These are phyloP conservation scores for Litchi chinensis DNA, from an alignment of 345 rosid genomes.

Conservation along the genomic window DNA sequence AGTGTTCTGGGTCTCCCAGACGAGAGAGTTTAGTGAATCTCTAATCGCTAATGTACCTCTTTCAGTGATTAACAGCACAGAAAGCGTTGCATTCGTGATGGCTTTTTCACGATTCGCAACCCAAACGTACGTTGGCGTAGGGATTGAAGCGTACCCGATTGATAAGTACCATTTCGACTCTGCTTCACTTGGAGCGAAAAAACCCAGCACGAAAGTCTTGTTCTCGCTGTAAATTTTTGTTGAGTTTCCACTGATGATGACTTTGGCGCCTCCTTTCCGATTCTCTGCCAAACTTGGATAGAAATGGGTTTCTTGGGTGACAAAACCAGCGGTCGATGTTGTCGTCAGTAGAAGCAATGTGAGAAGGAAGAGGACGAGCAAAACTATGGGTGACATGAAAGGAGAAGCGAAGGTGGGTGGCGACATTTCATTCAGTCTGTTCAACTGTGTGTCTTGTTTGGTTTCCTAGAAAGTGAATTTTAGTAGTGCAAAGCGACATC, in stretches of 20 bases:
- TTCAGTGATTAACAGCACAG: constrained; percentile 31
- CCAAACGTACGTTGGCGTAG: constrained; percentile 53
- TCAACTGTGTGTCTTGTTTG: constrained; percentile 14
- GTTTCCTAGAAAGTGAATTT: constrained; percentile 5
- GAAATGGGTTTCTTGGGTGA: not conserved
- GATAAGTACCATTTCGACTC: constrained; percentile 50
- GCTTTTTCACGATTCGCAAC: constrained; percentile 57
- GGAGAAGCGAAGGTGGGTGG: constrained; percentile 11
- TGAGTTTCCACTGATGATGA: constrained; percentile 45
- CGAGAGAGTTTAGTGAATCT: constrained; percentile 30
- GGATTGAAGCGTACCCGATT: constrained; percentile 54
- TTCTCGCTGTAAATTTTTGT: constrained; percentile 45
- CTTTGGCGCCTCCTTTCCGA: constrained; percentile 4
- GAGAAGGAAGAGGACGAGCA: constrained; percentile 19
- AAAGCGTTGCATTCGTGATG: constrained; percentile 26
- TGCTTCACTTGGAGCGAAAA: constrained; percentile 48
- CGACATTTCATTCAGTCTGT: constrained; percentile 29
- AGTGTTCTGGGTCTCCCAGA: constrained; percentile 49
- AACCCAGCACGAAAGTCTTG: constrained; percentile 51
- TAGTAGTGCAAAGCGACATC: constrained; percentile 23
- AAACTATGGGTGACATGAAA: constrained; percentile 1
- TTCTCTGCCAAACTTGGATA: constrained; percentile 1
- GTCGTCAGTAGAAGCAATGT: constrained; percentile 12
- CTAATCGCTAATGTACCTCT: constrained; percentile 39
- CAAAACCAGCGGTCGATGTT: constrained; percentile 5